Conservation (phyloP, 805 yeast genomes). For the Monosporozyma aquatica region DNA sequence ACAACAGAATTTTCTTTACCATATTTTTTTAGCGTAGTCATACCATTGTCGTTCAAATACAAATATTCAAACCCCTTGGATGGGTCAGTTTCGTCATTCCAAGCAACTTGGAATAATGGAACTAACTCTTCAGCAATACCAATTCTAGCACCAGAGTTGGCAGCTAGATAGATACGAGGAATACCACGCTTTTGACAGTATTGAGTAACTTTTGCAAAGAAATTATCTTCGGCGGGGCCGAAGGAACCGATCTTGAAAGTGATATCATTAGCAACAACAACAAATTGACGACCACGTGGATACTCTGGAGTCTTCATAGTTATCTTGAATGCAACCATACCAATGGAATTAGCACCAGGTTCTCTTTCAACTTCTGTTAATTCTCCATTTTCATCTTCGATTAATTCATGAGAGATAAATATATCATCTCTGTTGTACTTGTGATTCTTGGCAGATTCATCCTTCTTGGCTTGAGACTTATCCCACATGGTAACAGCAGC, state of each 20-base stretch:
- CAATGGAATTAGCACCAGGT: slow-evolving; percentile 90
- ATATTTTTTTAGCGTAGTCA: slow-evolving; percentile 44
- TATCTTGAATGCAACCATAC: slow-evolving; percentile 95
- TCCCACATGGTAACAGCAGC: slow-evolving; percentile 84
- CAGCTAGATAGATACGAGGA: slow-evolving; percentile 92
- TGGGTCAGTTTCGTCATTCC: slow-evolving; percentile 73
- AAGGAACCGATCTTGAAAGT: slow-evolving; percentile 98
- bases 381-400: slow-evolving; percentile 66
- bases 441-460: background rate
- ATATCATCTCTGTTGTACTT: slow-evolving; percentile 42
- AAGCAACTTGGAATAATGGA: slow-evolving; percentile 81
- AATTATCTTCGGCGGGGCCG: slow-evolving; percentile 92
- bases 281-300: slow-evolving; percentile 90
- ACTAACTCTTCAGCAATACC: slow-evolving; percentile 96
- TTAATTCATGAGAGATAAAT: slow-evolving; percentile 73
- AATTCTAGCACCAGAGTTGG: slow-evolving; percentile 98
- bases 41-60: slow-evolving; percentile 66
- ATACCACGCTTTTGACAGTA: slow-evolving; percentile 83
- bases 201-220: slow-evolving; percentile 87
- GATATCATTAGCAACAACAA: slow-evolving; percentile 92
- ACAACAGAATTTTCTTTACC: slow-evolving; percentile 55
- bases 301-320: slow-evolving; percentile 92
- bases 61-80: slow-evolving; percentile 85
- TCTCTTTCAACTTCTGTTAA: slow-evolving; percentile 88
- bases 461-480: slow-evolving; percentile 26